A percentile compares a stretch with the other conserved stretches of the same genome.
phyloP scores from a whole-genome alignment of 208 protist species.

The Angomonas ambiguus region DNA sequence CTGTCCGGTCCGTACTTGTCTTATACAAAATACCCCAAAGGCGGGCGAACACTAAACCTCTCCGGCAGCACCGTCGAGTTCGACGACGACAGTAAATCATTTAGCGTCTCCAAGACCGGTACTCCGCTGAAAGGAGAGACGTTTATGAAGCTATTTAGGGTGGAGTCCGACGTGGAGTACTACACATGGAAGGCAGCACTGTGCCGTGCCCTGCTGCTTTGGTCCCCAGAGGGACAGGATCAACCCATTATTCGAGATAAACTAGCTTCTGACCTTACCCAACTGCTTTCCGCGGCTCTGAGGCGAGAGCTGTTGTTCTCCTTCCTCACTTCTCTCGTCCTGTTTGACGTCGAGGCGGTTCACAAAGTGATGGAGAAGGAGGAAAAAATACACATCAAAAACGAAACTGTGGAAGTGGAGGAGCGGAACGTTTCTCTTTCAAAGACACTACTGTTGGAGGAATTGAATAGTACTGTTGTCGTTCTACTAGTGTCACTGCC shows the following conservation, averaged over 20 bases:
- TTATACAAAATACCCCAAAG: background rate
- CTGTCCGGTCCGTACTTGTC: conserved; percentile 8
- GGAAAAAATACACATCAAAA: background rate
- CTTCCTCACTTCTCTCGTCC: background rate
- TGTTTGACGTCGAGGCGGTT: background rate
- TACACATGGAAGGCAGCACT: conserved; percentile 15
- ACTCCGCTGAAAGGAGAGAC: background rate
- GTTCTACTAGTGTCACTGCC: background rate
- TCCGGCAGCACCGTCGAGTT: background rate
- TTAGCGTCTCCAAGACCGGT: background rate
- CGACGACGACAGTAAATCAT: background rate
- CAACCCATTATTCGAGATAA: background rate
- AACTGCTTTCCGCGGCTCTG: background rate
- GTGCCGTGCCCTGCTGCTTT: conserved; percentile 13
- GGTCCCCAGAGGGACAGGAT: background rate
- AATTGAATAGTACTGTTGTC: background rate
- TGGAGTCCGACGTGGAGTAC: background rate
- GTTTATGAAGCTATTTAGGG: conserved; percentile 12
- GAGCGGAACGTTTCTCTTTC: background rate
- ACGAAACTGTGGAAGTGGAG: background rate
- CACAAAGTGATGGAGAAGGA: background rate
- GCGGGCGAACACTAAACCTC: background rate
- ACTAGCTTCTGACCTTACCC: background rate
- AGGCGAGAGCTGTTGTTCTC: background rate
- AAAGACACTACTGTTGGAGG: background rate